Evolutionary conservation across 1,284 basidiomycete genomes (phyloP), one percentile per base, ranked within the genome.

Genomic region (Rhodotorula sp.): DNA sequence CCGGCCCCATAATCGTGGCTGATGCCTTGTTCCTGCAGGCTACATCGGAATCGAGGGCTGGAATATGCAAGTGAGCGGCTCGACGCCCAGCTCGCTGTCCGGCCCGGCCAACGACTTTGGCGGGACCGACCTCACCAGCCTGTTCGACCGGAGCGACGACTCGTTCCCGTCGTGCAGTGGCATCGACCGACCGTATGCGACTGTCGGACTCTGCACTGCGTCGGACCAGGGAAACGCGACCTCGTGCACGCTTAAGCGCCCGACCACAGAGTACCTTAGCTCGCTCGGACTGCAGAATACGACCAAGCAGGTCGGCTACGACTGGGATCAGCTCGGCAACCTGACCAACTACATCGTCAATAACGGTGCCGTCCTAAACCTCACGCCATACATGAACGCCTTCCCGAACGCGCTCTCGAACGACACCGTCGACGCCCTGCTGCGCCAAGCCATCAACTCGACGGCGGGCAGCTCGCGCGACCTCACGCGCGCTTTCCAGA

Each of bases 311-410:
- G 88, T 91, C 50, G 94, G 93, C 17, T 97, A 95, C 80, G 88
- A 89, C 68, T 97, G 94, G 94, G 85, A 86, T 52, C 91, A 96
- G 79, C 89, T 97, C 46, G 85, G 89, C 3, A 79, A 78, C 44
- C 82, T 91, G 27, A 76, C 84, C 50, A 87, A 90, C 80, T 94
- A 90, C 81, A 83, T 97, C 76, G 93, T 98, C 53, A 83, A 99
- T 68, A 93, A 98, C 79, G 97, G 97, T 42, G 86, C 88, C 50
- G 97, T 99, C 49, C 89, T 99, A 80, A 97, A 99, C 83, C 88
- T 99, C 84, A 85, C 85, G 60, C 89, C 94, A 1, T 99, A 99
- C 85, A 84, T 97, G 71, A 81, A 83, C 23, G 85, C 89, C 25
- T 91, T 96, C 79, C 88, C 89, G 8, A 85, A 79, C 23, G 79